Evolutionary conservation across 345 rosid genomes (phyloP), one percentile per base, ranked within the genome.

Genomic region (Noccaea bulbosa): DNA sequence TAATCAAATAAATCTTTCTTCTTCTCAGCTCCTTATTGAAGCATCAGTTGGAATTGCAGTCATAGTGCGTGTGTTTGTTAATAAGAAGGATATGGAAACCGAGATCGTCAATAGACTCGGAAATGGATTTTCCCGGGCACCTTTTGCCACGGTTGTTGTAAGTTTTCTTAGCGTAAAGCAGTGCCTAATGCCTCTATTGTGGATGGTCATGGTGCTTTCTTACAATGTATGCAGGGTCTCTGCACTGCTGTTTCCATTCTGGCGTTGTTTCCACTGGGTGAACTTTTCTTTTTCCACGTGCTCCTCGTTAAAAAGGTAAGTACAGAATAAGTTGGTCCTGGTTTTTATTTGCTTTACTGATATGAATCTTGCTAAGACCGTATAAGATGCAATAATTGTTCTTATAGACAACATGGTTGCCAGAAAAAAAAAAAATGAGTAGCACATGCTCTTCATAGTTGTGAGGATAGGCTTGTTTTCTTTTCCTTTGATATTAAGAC

Each of bases 91-190:
- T 70, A 91, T 94, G 99, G 84, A 88, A 71, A 76, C 91, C 16
- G 93, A 91, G 75, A 94, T 94, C 69, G 81, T 89, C 67, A 93
- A 94, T 47, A 89, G 95, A 69, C 99, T 94, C 62, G 99, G 99
- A 79, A 89, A 94, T 76, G 96, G 97, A 58, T 94, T 94, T 80
- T 91, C 99, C 40, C 90, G 92, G 32, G 89, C 96, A 24, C 96
- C 97, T 41, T 94, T 94, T 80, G 97, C 96, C 6, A 83, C 96
- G 2, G 95, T 94, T 61, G 99, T 94, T 93, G 99, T 94, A 89
- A 58, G 53, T 77, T 16, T 70, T 52, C 2, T 14, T 71, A 57
- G 22, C 16, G 22, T 67, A 35, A 38, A 8, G 58, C 32, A 8
- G 24, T 34, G 20, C 20, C 20, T 17, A 17, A 17, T 1, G 62